Base-by-base conservation (phyloP, 176 grass and related monocot species). In the Oryza coarctata region DNA sequence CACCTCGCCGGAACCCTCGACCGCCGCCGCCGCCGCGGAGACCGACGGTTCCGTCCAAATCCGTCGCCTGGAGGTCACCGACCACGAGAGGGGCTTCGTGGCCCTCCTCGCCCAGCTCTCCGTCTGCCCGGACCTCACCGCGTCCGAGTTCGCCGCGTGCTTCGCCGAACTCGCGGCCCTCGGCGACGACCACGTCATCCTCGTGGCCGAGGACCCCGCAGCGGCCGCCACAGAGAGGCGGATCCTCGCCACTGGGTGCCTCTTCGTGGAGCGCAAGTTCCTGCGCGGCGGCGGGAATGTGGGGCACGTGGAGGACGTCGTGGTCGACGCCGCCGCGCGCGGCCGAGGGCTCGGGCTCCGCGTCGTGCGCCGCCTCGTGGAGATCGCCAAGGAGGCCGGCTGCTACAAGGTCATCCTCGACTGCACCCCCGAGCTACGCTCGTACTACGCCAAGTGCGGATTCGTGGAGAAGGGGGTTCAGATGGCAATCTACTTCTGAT, bases 341-440 rank as follows among this genome's bases (percentile, higher is more conserved):
- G 88, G 88, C 30, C 80, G 75, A 7, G 62, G 80, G 35, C 90
- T 98, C 25, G 90, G 90, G 67, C 57, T 93, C 71, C 84, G 79
- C 23, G 39, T 91, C 45, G 75, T 98, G 33, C 82, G 82, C 50
- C 80, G 89, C 83, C 90, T 98, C 38, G 80, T 91, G 23, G 88
- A 98, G 29, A 68, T 77, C 63, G 87, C 95, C 61, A 90, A 76
- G 86, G 92, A 63, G 18, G 78, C 82, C 1, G 89, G 92, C 13
- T 98, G 92, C 85, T 95, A 93, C 79, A 98, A 95, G 88, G 92
- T 93, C 71, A 98, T 98, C 70, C 90, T 98, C 22, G 95, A 95
- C 60, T 95, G 95, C 86, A 88, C 84, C 13, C 71, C 81, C 17
- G 92, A 95, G 79, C 86, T 93, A 29, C 81, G 85, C 38, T 68